phyloP scores from a whole-genome alignment of 345 rosid genomes.

The Rubroshorea leprosula region DNA sequence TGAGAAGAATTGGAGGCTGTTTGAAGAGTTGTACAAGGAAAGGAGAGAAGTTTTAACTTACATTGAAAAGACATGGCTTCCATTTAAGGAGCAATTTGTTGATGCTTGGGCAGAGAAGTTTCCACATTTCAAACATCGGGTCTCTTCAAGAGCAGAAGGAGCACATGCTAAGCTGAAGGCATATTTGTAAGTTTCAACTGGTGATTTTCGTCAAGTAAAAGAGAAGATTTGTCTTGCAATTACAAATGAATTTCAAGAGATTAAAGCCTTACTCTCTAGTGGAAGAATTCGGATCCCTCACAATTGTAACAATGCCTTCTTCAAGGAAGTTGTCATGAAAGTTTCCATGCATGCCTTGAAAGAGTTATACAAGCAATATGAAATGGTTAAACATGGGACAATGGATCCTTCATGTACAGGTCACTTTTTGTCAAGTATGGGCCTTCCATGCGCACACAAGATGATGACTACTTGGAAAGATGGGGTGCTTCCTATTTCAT shows the following conservation, averaged over 20 bases:
- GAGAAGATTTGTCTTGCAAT: too few species aligned
- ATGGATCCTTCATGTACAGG: not conserved
- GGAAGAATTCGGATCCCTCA: not conserved
- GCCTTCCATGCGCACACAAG: not conserved
- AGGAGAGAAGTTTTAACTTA: not conserved
- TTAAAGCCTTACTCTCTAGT: not conserved
- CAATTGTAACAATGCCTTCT: not conserved
- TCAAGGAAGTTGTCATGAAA: not conserved
- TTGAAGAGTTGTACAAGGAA: too few species aligned
- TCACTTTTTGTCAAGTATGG: not conserved
- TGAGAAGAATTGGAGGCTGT: too few species aligned
- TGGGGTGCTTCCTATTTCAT: too few species aligned
- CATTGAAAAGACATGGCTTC: not conserved
- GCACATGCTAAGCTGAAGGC: not conserved
- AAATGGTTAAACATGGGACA: not conserved
- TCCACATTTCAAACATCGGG: not conserved
- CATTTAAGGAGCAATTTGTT: conserved; percentile 3
- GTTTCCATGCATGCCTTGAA: not conserved
- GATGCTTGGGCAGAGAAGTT: not conserved
- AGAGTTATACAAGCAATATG: not conserved
- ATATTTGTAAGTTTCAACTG: conserved; percentile 4
- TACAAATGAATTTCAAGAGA: conserved; percentile 5
- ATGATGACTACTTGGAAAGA: too few species aligned
- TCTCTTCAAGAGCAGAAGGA: not conserved
- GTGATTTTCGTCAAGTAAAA: not conserved